These are phyloP conservation scores for Hydrangea macrophylla DNA, from an alignment of 148 eudicot genomes.

Conservation along the genomic window DNA sequence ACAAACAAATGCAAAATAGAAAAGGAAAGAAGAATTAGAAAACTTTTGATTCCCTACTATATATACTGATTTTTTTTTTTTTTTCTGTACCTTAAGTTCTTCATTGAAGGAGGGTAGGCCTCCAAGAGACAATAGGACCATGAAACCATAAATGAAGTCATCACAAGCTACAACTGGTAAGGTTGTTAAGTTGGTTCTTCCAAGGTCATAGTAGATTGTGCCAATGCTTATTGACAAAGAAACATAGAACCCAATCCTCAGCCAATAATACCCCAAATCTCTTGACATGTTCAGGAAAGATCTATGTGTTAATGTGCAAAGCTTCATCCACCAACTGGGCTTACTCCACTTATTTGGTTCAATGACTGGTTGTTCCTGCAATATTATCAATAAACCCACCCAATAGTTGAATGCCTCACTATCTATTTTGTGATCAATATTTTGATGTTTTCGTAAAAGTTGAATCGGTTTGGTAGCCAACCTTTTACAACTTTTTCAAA, in stretches of 20 bases:
- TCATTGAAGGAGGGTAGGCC: slow-evolving; percentile 12
- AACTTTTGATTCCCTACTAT: too few relatives aligned
- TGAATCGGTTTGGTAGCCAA: too few relatives aligned
- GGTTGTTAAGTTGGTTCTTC: background rate
- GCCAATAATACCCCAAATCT: slow-evolving; percentile 13
- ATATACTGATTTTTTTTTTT: too few relatives aligned
- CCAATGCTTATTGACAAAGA: background rate
- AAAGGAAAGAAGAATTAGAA: too few relatives aligned
- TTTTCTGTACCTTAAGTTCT: slow-evolving; percentile 15
- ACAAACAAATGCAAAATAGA: too few relatives aligned
- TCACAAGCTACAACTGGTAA: slow-evolving; percentile 1
- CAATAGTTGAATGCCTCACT: too few relatives aligned
- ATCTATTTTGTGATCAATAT: too few relatives aligned
- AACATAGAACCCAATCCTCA: slow-evolving; percentile 12
- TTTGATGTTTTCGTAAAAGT: too few relatives aligned
- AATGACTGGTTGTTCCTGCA: slow-evolving; percentile 4
- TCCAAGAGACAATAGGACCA: slow-evolving; percentile 3
- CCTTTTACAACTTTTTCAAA: too few relatives aligned
- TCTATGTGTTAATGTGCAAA: slow-evolving; percentile 7
- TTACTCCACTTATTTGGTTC: slow-evolving; percentile 1
- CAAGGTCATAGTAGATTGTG: background rate
- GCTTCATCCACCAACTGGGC: slow-evolving; percentile 9
- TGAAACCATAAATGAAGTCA: slow-evolving; percentile 12
- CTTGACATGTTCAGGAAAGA: slow-evolving; percentile 13
- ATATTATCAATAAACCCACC: background rate